Conservation (phyloP, 768 basidiomycete genomes). For the Calocybe indica region DNA sequence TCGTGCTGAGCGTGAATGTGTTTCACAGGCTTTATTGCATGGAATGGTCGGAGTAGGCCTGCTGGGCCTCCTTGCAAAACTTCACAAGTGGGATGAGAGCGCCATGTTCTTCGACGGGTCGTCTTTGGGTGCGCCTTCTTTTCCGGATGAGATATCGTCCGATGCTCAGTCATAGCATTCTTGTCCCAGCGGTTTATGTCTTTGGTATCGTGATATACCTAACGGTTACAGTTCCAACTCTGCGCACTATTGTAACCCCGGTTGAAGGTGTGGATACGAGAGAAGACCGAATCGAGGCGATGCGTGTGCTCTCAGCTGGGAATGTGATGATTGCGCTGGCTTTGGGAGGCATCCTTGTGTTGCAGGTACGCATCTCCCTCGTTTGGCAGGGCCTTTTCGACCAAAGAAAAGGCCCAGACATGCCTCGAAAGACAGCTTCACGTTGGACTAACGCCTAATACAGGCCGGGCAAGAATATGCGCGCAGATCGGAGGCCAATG, state of each 20-base stretch:
- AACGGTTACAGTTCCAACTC: conserved; percentile 71
- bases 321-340: conserved; percentile 78
- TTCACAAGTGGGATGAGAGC: conserved; percentile 86
- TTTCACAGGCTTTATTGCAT: conserved; percentile 76
- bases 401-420: no score
- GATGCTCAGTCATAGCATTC: conserved; percentile 5
- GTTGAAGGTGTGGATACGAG: conserved; percentile 45
- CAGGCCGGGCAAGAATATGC: conserved; percentile 88
- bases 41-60: conserved; percentile 78
- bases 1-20: neutral
- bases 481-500: conserved; percentile 50
- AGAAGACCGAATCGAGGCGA: conserved; percentile 67
- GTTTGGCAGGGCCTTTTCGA: no score
- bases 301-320: conserved; percentile 78
- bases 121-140: conserved; percentile 57
- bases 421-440: no score
- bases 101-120: conserved; percentile 95
- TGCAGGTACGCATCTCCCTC: conserved; percentile 49
- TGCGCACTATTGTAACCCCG: conserved; percentile 71
- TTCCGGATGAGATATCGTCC: neutral
- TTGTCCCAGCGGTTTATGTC: conserved; percentile 57
- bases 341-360: conserved; percentile 54
- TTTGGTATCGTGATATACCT: conserved; percentile 78
- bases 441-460: conserved; percentile 5
- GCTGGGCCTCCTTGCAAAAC: conserved; percentile 67